Conservation (phyloP, 2,329 filamentous ascomycete genomes). For the Tolypocladium ophioglossoides region DNA sequence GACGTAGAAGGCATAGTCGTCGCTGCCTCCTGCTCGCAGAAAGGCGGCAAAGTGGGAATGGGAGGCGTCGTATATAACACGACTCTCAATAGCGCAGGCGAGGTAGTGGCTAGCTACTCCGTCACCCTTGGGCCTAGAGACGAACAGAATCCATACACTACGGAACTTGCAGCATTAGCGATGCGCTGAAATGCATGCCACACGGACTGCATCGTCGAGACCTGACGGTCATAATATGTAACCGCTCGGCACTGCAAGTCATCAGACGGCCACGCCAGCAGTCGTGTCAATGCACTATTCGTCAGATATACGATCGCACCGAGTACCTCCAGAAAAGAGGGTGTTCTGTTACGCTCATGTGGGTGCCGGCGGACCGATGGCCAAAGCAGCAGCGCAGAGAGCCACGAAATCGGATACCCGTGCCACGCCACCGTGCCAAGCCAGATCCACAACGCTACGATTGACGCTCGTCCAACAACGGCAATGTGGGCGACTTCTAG, state of each 20-base stretch:
- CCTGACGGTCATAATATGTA: slow-evolving; percentile 4
- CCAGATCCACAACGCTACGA: not conserved
- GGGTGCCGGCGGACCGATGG: slow-evolving; percentile 1
- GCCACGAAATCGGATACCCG: not conserved
- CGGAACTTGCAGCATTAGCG: slow-evolving; percentile 6
- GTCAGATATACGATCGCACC: slow-evolving; percentile 3
- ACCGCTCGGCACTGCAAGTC: slow-evolving; percentile 5
- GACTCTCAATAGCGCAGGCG: not conserved
- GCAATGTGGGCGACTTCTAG: not conserved
- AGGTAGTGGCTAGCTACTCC: slow-evolving; percentile 5
- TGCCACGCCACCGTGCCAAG: not conserved
- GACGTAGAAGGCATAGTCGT: slow-evolving; percentile 3
- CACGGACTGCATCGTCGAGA: slow-evolving; percentile 3
- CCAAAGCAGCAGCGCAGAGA: slow-evolving; percentile 1
- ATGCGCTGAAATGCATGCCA: slow-evolving; percentile 5
- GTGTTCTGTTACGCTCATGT: slow-evolving; percentile 1
- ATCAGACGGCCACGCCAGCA: slow-evolving; percentile 6
- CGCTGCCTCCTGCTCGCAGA: slow-evolving; percentile 2
- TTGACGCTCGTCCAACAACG: not conserved
- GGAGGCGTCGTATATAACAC: slow-evolving; percentile 2
- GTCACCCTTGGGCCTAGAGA: slow-evolving; percentile 4
- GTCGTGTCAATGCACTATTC: slow-evolving; percentile 5
- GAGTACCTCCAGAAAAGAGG: slow-evolving; percentile 1
- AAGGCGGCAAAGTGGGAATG: slow-evolving; percentile 2
- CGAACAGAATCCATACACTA: slow-evolving; percentile 9